Conservation (phyloP, 2,329 filamentous ascomycete species). For the Colletotrichum costaricense region DNA sequence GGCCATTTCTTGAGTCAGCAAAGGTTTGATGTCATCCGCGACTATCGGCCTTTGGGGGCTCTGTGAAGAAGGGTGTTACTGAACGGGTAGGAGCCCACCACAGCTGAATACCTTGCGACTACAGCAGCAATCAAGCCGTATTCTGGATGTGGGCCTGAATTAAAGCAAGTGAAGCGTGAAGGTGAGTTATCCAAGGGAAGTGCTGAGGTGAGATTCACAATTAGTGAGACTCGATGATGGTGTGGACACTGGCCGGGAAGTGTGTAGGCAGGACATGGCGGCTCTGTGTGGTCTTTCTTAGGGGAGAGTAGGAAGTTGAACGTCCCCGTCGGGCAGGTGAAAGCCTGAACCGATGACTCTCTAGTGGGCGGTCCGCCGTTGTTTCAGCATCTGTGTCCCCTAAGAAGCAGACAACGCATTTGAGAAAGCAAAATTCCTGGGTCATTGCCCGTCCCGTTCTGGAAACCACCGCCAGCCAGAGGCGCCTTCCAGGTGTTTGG, state of each 20-base stretch:
- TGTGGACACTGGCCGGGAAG: not conserved
- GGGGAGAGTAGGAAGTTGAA: not conserved
- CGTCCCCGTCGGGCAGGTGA: too few species aligned
- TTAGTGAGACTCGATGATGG: not conserved
- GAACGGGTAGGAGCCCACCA: not conserved
- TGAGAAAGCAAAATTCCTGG: not conserved
- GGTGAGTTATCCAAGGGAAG: not conserved
- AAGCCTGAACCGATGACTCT: not conserved
- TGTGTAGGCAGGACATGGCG: not conserved
- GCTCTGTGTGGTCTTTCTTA: not conserved
- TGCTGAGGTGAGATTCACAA: not conserved
- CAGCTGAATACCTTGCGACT: not conserved
- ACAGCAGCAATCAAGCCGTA: too few species aligned
- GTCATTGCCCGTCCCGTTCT: not conserved
- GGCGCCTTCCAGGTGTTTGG: not conserved
- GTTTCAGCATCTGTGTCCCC: conserved; percentile 18
- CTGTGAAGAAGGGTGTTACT: not conserved
- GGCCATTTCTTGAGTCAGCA: conserved; percentile 10
- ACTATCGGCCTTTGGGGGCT: conserved; percentile 2
- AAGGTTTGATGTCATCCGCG: conserved; percentile 28
- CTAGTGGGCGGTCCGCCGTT: not conserved
- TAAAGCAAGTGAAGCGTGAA: not conserved
- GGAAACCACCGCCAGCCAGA: not conserved
- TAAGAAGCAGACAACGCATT: not conserved
- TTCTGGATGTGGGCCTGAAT: not conserved